Percentiles rank a stretch among this genome's conserved stretches.
phyloP scores from a whole-genome alignment of 805 yeast species.

The Ogataea trehaloabstinens region DNA sequence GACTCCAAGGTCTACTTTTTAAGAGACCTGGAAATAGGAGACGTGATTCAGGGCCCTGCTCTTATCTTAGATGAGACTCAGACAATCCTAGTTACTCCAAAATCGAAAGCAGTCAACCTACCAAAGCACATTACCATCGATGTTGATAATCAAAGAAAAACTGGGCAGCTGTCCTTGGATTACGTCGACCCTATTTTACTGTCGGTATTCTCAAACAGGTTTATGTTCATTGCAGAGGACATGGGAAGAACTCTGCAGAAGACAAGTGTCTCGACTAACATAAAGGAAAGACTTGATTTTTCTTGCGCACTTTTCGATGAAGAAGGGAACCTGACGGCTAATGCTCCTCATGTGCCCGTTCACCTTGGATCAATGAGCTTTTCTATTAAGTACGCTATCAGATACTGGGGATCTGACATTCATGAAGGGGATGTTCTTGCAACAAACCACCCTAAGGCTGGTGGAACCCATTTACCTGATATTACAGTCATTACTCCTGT shows the following conservation, averaged over 20 bases:
- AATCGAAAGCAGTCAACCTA: slow-evolving; percentile 28
- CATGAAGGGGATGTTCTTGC: slow-evolving; percentile 42
- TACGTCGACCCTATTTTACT: slow-evolving; percentile 42
- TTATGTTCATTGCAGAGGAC: slow-evolving; percentile 49
- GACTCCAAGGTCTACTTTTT: slow-evolving; percentile 42
- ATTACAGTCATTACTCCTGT: slow-evolving; percentile 59
- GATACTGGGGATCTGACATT: slow-evolving; percentile 37
- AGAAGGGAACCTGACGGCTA: slow-evolving; percentile 33
- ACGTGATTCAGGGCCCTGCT: slow-evolving; percentile 48
- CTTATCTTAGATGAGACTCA: slow-evolving; percentile 35
- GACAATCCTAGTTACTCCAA: slow-evolving; percentile 35
- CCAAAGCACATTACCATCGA: slow-evolving; percentile 32
- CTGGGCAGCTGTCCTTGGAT: slow-evolving; percentile 37
- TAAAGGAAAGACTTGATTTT: slow-evolving; percentile 46
- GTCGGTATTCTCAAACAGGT: slow-evolving; percentile 43
- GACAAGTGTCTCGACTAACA: slow-evolving; percentile 43
- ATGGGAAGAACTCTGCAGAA: slow-evolving; percentile 45
- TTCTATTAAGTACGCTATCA: slow-evolving; percentile 37
- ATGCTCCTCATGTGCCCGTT: slow-evolving; percentile 41
- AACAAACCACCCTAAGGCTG: slow-evolving; percentile 41
- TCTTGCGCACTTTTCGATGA: slow-evolving; percentile 46
- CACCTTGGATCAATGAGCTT: slow-evolving; percentile 45
- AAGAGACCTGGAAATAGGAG: slow-evolving; percentile 47
- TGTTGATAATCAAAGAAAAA: slow-evolving; percentile 19
- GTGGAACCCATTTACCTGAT: slow-evolving; percentile 48